Evolutionary conservation across 805 yeast genomes (phyloP).

Genomic region (Millerago galiae): DNA sequence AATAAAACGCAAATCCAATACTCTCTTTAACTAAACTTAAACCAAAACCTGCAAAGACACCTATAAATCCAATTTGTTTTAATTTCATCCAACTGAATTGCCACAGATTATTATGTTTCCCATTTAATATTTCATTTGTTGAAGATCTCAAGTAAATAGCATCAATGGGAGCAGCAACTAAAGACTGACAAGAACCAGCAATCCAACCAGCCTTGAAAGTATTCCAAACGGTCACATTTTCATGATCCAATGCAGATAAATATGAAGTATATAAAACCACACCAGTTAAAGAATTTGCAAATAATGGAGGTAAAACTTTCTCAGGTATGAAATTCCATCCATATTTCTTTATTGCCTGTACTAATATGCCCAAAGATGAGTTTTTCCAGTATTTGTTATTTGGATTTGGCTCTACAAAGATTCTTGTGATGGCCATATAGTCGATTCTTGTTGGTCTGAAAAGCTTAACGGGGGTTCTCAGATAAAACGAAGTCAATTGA

Average conservation of each 20-base stretch:
- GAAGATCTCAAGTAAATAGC: conserved; percentile 81
- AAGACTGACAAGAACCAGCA: conserved; percentile 84
- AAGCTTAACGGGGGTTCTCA: conserved; percentile 76
- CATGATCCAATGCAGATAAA: conserved; percentile 38
- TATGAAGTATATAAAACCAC: conserved; percentile 80
- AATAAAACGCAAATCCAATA: conserved; percentile 79
- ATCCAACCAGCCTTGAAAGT: conserved; percentile 73
- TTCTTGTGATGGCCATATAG: conserved; percentile 64
- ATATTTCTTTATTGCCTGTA: conserved; percentile 61
- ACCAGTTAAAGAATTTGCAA: conserved; percentile 89
- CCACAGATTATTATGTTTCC: conserved; percentile 71
- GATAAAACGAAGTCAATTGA: conserved; percentile 70
- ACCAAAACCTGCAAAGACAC: conserved; percentile 88
- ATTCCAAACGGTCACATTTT: conserved; percentile 38
- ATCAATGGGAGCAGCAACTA: conserved; percentile 90
- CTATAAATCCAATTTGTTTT: conserved; percentile 66
- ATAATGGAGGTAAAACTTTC: conserved; percentile 70
- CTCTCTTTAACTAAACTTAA: conserved; percentile 72
- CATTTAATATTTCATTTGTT: conserved; percentile 64
- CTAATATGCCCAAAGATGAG: conserved; percentile 69
- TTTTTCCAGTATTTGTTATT: conserved; percentile 52
- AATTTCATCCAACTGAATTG: conserved; percentile 63
- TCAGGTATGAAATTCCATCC: conserved; percentile 89
- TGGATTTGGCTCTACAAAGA: conserved; percentile 36
- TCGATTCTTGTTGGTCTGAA: conserved; percentile 90